Conservation (phyloP, 495 filamentous ascomycete species). For the Aspergillus nanangensis region DNA sequence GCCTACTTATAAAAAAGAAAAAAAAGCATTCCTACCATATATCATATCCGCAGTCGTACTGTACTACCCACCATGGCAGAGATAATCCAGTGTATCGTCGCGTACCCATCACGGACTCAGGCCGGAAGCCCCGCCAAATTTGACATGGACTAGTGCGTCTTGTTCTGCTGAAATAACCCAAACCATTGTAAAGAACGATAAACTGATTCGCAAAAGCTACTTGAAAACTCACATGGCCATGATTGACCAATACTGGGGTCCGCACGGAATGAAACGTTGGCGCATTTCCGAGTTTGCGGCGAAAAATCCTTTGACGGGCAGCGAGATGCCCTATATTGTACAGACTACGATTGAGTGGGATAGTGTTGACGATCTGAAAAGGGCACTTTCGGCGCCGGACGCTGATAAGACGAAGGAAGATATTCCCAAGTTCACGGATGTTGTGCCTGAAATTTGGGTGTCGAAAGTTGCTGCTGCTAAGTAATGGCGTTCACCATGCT, state of each 20-base stretch:
- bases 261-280: conserved; percentile 4
- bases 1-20: too few relatives aligned
- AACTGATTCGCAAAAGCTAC: neutral
- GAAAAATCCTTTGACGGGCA: neutral
- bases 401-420: neutral
- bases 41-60: neutral
- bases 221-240: conserved; percentile 1
- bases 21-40: too few relatives aligned
- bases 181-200: too few relatives aligned
- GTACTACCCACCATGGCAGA: neutral
- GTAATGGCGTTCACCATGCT: too few relatives aligned
- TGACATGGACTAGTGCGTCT: conserved; percentile 2
- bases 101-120: neutral
- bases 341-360: conserved; percentile 3
- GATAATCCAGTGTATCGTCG: conserved; percentile 2
- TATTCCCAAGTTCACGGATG: conserved; percentile 2
- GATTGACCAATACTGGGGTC: conserved; percentile 4
- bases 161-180: too few relatives aligned
- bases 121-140: neutral
- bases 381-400: neutral
- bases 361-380: neutral
- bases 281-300: neutral
- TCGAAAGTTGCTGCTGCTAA: neutral
- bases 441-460: conserved; percentile 2
- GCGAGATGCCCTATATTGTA: neutral